phyloP scores from a whole-genome alignment of 2,329 filamentous ascomycete genomes.

The Diplodia seriata region DNA sequence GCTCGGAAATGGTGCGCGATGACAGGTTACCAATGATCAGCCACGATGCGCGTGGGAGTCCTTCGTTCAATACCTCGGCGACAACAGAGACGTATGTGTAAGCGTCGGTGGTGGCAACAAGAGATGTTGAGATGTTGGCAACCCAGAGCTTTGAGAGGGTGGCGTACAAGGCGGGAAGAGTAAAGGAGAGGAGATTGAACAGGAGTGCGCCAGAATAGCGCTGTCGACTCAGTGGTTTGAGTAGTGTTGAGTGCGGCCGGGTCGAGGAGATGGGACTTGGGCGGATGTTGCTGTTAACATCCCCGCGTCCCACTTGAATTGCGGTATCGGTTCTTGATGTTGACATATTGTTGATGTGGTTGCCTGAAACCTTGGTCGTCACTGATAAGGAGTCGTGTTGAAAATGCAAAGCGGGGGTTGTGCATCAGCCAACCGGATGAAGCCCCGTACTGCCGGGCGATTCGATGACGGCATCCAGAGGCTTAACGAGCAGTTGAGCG shows the following conservation, averaged over 20 bases:
- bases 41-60: conserved; percentile 72
- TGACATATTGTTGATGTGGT: neutral
- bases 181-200: conserved; percentile 69
- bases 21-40: conserved; percentile 71
- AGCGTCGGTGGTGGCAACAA: conserved; percentile 68
- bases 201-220: conserved; percentile 63
- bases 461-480: no score
- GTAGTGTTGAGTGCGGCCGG: neutral
- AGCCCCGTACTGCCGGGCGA: no score
- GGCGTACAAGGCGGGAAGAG: conserved; percentile 70
- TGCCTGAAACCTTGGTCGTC: no score
- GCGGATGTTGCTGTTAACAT: conserved; percentile 32
- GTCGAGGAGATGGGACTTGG: conserved; percentile 38
- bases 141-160: conserved; percentile 76
- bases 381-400: no score
- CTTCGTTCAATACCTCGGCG: conserved; percentile 74
- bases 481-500: no score
- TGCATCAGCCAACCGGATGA: no score
- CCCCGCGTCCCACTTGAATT: neutral
- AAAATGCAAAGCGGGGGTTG: no score
- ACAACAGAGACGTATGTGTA: conserved; percentile 75
- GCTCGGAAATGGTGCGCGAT: conserved; percentile 57
- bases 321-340: conserved; percentile 1
- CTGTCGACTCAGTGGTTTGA: neutral
- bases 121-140: conserved; percentile 66